These are phyloP conservation scores for Phaeosphaeria sp. DNA, from an alignment of 2,329 filamentous ascomycete species.

Conservation along the genomic window DNA sequence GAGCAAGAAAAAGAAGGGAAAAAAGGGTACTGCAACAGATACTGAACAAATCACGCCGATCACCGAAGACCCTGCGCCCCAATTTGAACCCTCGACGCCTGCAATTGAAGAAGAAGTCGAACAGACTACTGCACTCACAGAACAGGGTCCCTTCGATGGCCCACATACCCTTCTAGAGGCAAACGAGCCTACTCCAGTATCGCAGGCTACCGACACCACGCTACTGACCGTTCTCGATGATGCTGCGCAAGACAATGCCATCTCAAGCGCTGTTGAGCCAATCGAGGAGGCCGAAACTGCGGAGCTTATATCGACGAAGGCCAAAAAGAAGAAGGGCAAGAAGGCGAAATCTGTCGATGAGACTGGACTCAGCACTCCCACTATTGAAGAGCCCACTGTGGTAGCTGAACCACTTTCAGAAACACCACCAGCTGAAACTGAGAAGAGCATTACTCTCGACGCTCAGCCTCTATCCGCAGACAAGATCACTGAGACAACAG, in stretches of 20 bases:
- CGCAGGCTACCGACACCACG: background rate
- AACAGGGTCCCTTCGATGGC: background rate
- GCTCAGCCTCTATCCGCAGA: conserved; percentile 1
- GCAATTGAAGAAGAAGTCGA: conserved; percentile 2
- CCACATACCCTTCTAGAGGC: background rate
- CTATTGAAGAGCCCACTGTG: conserved; percentile 3
- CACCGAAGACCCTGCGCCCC: conserved; percentile 7
- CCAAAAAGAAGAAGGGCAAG: conserved; percentile 35
- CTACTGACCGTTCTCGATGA: conserved; percentile 2
- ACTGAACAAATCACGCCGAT: conserved; percentile 15
- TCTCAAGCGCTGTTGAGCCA: conserved; percentile 3
- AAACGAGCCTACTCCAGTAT: background rate
- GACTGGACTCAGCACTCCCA: conserved; percentile 13
- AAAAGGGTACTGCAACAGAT: background rate
- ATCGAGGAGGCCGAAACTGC: conserved; percentile 8
- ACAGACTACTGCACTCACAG: background rate
- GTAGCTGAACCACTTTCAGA: too few relatives aligned
- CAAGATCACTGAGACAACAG: background rate
- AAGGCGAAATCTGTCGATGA: conserved; percentile 18
- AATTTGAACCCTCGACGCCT: background rate
- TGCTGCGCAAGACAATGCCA: conserved; percentile 9
- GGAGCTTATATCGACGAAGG: conserved; percentile 21
- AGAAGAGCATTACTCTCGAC: conserved; percentile 6
- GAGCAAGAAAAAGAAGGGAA: conserved; percentile 30
- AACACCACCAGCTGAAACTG: conserved; percentile 8